Evolutionary conservation across 768 basidiomycete species (phyloP).

Genomic region (Xerocomus spinulosus): DNA sequence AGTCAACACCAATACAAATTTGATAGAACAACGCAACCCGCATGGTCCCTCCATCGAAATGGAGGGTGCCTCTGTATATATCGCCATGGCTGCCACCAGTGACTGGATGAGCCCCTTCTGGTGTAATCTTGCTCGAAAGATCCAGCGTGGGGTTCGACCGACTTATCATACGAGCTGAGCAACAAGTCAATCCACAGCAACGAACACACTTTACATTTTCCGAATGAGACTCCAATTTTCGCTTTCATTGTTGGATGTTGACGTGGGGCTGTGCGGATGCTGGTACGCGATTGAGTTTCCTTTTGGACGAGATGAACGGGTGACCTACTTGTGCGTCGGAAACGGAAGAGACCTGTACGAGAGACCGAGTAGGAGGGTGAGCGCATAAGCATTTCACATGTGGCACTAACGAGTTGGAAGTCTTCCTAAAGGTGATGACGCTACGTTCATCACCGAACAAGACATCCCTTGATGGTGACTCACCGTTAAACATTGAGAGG

Average conservation of each 20-base stretch:
- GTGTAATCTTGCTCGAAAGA: slow-evolving; percentile 11
- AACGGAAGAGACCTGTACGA: background rate
- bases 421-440: slow-evolving; percentile 1
- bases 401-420: background rate
- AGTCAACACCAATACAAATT: background rate
- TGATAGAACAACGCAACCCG: slow-evolving; percentile 1
- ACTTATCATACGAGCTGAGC: slow-evolving; percentile 7
- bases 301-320: background rate
- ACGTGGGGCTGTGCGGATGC: slow-evolving; percentile 4
- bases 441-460: background rate
- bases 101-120: slow-evolving; percentile 12
- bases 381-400: background rate
- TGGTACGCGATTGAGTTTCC: background rate
- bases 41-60: slow-evolving; percentile 7
- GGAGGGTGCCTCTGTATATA: slow-evolving; percentile 17
- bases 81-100: slow-evolving; percentile 20
- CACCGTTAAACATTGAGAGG: slow-evolving; percentile 1
- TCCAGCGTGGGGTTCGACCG: slow-evolving; percentile 9
- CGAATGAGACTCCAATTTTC: slow-evolving; percentile 3
- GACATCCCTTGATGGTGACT: background rate
- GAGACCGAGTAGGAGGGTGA: background rate
- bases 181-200: background rate
- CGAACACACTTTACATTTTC: slow-evolving; percentile 8
- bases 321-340: background rate
- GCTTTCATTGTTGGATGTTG: background rate